Conservation (phyloP, 805 yeast species). For the Candida qinlingensis region DNA sequence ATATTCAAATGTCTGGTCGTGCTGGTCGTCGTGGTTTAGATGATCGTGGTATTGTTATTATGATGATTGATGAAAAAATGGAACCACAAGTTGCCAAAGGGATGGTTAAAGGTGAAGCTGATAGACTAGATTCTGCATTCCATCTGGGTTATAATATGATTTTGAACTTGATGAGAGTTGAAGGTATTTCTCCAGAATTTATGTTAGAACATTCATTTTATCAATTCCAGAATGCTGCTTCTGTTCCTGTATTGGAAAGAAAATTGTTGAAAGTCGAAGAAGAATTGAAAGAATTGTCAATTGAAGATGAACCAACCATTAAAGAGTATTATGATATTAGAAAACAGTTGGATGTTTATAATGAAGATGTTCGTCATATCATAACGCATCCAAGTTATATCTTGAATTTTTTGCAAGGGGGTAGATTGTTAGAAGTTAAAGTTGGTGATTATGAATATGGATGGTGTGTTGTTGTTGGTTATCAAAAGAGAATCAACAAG, state of each 20-base stretch:
- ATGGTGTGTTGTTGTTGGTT: constrained; percentile 90
- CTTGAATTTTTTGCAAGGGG: constrained; percentile 80
- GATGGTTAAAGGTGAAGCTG: constrained; percentile 99
- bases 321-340: constrained; percentile 80
- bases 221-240: constrained; percentile 90
- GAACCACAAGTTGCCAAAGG: constrained; percentile 99
- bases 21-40: constrained; percentile 99
- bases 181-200: constrained; percentile 96
- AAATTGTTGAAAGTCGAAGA: constrained; percentile 50
- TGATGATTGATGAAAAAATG: constrained; percentile 99
- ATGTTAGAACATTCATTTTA: constrained; percentile 92
- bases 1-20: constrained; percentile 98
- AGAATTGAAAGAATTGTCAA: constrained; percentile 41
- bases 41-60: constrained; percentile 97
- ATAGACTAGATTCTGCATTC: constrained; percentile 94
- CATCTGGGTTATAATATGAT: constrained; percentile 98
- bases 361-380: constrained; percentile 71
- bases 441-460: constrained; percentile 69
- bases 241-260: constrained; percentile 80
- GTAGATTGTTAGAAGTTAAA: constrained; percentile 71
- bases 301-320: constrained; percentile 72
- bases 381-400: constrained; percentile 89
- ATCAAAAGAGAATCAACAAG: constrained; percentile 63
- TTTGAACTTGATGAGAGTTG: constrained; percentile 91
- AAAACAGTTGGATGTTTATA: constrained; percentile 64